A percentile compares a stretch with the other conserved stretches of the same genome.
These are phyloP conservation scores for Tylopilus rubrobrunneus DNA, from an alignment of 768 basidiomycete genomes.

Conservation along the genomic window DNA sequence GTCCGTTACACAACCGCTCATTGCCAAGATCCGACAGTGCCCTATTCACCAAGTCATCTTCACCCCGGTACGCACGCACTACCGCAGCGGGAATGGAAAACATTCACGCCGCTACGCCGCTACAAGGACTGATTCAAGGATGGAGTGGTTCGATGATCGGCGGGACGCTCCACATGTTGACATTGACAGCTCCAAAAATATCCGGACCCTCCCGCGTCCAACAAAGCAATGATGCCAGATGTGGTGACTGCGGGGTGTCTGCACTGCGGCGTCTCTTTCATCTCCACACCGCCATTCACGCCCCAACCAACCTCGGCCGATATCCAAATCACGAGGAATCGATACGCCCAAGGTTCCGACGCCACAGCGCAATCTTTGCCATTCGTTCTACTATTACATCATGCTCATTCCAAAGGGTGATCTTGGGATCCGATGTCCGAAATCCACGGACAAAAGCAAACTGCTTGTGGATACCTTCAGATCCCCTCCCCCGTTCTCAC, in stretches of 20 bases:
- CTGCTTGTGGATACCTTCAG: not conserved
- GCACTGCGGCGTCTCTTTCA: no score
- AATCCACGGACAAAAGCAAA: not conserved
- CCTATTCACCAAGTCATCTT: no score
- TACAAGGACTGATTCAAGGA: not conserved
- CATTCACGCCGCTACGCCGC: not conserved
- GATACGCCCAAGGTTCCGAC: not conserved
- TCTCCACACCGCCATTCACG: no score
- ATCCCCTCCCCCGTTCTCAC: not conserved
- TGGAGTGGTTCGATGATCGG: no score
- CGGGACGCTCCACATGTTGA: no score
- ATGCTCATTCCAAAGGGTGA: no score
- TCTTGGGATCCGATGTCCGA: not conserved
- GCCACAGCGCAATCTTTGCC: not conserved
- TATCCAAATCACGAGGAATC: not conserved
- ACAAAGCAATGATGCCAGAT: not conserved
- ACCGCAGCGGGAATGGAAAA: not conserved
- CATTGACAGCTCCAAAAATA: not conserved
- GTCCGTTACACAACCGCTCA: no score
- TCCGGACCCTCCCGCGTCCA: not conserved
- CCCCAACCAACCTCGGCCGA: not conserved
- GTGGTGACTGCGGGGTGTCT: not conserved
- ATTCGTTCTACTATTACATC: not conserved
- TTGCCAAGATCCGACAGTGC: not conserved
- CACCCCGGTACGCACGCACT: no score